These are phyloP conservation scores for Teratosphaeria nubilosa DNA, from an alignment of 2,329 filamentous ascomycete species.

Conservation along the genomic window DNA sequence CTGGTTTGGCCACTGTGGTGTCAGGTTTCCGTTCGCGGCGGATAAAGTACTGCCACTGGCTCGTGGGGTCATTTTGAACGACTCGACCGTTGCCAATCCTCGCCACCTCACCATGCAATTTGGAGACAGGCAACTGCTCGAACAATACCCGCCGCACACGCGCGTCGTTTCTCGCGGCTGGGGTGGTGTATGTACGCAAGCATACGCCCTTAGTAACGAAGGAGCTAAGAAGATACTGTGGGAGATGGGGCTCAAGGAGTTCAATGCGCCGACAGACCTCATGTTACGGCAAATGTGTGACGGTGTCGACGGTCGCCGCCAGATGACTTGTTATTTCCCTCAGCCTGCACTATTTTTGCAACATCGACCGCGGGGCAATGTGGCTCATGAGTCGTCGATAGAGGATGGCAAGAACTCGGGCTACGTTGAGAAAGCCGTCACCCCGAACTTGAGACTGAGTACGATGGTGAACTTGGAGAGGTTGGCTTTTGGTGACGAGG, in stretches of 20 bases:
- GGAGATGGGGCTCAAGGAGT: constrained; percentile 33
- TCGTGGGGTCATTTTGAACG: constrained; percentile 13
- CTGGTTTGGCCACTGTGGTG: constrained; percentile 35
- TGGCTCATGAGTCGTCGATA: constrained; percentile 19
- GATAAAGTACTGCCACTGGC: constrained; percentile 8
- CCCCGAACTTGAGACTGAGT: constrained; percentile 32
- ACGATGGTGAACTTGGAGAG: constrained; percentile 33
- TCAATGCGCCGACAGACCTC: constrained; percentile 29
- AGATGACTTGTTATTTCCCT: constrained; percentile 32
- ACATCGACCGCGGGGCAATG: constrained; percentile 32
- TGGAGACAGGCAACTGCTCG: constrained; percentile 6
- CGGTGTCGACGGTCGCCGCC: constrained; percentile 15
- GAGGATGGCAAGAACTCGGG: constrained; percentile 29
- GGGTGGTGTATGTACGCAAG: constrained; percentile 31
- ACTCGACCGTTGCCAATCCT: constrained; percentile 14
- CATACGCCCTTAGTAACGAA: constrained; percentile 35
- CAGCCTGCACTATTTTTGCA: constrained; percentile 40
- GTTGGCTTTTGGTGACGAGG: constrained; percentile 28
- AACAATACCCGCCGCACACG: constrained; percentile 26
- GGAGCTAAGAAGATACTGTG: constrained; percentile 35
- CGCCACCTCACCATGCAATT: constrained; percentile 14
- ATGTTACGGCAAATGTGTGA: constrained; percentile 24
- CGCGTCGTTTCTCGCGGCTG: constrained; percentile 34
- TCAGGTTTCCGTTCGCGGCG: constrained; percentile 16
- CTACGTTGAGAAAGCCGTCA: constrained; percentile 20